phyloP scores from a whole-genome alignment of 2,329 filamentous ascomycete genomes.

The Geosmithia morbida region DNA sequence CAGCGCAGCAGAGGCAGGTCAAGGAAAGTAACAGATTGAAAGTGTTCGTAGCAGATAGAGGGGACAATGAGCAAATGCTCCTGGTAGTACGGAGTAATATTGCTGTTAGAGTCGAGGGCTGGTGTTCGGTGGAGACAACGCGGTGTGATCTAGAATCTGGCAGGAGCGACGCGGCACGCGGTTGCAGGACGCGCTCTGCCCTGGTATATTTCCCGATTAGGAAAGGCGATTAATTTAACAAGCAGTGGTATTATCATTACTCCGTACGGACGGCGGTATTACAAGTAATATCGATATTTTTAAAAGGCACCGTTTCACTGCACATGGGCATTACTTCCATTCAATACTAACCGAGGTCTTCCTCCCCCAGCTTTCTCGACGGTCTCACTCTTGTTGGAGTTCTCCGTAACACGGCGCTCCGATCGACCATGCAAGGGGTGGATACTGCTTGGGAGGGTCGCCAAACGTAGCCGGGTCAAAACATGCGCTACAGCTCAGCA shows the following conservation, averaged over 20 bases:
- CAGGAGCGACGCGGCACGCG: not conserved
- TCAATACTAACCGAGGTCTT: no score
- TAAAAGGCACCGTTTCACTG: no score
- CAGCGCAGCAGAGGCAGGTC: not conserved
- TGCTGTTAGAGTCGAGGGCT: not conserved
- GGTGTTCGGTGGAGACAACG: not conserved
- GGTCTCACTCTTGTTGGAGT: not conserved
- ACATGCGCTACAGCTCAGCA: not conserved
- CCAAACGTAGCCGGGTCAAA: not conserved
- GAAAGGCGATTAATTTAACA: not conserved
- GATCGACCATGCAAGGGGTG: not conserved
- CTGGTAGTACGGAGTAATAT: no score
- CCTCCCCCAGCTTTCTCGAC: not conserved
- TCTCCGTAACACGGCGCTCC: not conserved
- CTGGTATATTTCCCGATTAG: not conserved
- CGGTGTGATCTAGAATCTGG: not conserved
- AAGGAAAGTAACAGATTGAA: not conserved
- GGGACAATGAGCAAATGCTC: not conserved
- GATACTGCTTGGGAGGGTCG: not conserved
- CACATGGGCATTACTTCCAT: no score
- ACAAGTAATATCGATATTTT: no score
- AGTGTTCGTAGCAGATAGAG: not conserved
- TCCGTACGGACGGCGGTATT: no score
- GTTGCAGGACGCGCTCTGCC: not conserved
- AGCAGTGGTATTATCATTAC: not conserved